A percentile compares a stretch with the other conserved stretches of the same genome.
Conservation (phyloP, 2,329 filamentous ascomycete genomes). For the Talaromyces sp. region DNA sequence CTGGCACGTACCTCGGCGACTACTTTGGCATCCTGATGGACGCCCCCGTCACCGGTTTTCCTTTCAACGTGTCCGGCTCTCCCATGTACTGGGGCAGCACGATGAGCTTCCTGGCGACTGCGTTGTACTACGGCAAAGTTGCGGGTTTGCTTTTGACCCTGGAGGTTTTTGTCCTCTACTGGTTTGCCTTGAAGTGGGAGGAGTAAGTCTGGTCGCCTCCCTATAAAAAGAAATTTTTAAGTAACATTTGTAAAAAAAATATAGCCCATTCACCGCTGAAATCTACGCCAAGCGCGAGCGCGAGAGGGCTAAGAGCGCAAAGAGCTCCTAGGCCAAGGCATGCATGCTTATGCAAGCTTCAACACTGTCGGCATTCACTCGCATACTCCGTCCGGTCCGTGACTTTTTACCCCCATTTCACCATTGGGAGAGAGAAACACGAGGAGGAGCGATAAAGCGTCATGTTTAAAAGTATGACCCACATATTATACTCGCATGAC, state of each 20-base stretch:
- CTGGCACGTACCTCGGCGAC: conserved; percentile 93
- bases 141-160: conserved; percentile 73
- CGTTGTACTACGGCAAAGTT: conserved; percentile 78
- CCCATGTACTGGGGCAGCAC: conserved; percentile 98
- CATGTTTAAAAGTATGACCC: not conserved
- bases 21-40: conserved; percentile 99
- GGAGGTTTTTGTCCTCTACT: conserved; percentile 72
- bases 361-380: not conserved
- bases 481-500: not conserved
- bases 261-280: conserved; percentile 73
- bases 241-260: not conserved
- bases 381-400: not conserved
- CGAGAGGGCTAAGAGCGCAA: conserved; percentile 33
- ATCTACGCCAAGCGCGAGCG: conserved; percentile 75
- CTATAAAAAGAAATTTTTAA: not conserved
- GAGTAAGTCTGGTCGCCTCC: conserved; percentile 48
- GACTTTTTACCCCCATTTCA: not conserved
- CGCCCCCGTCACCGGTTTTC: conserved; percentile 85
- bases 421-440: not conserved
- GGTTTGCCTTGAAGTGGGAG: conserved; percentile 76
- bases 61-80: conserved; percentile 83
- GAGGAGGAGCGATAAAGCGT: not conserved
- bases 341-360: not conserved
- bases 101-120: conserved; percentile 83
- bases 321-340: conserved; percentile 24